A percentile compares a stretch with the other conserved stretches of the same genome.
These are phyloP conservation scores for Malus sylvestris DNA, from an alignment of 306 rosid genomes.

Conservation along the genomic window DNA sequence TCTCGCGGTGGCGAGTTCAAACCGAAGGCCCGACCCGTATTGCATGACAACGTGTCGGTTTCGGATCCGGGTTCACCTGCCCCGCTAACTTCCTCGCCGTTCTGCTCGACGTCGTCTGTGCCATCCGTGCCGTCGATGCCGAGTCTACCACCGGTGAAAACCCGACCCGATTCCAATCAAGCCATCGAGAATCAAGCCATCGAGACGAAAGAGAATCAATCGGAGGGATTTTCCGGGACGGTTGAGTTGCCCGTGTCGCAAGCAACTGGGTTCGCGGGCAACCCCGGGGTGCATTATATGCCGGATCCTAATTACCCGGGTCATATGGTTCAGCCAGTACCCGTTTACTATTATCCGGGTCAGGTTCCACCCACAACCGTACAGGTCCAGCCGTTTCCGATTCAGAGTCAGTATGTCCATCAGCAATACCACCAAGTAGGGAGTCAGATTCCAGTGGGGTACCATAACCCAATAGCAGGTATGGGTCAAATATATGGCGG, in stretches of 20 bases:
- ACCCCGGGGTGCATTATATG: conserved; percentile 31
- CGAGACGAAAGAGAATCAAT: conserved; percentile 28
- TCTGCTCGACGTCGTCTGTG: conserved; percentile 54
- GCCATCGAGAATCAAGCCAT: conserved; percentile 22
- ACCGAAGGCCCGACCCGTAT: conserved; percentile 21
- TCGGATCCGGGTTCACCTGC: conserved; percentile 88
- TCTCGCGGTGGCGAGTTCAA: conserved; percentile 31
- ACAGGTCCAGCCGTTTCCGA: conserved; percentile 38
- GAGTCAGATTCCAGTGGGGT: conserved; percentile 50
- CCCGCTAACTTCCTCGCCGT: conserved; percentile 45
- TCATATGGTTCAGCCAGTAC: conserved; percentile 33
- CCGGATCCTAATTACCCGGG: conserved; percentile 33
- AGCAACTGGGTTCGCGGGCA: conserved; percentile 19
- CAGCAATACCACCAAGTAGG: conserved; percentile 36
- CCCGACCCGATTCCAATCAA: conserved; percentile 38
- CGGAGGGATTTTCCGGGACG: conserved; percentile 19
- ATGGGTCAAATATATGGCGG: conserved; percentile 47
- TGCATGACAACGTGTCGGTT: conserved; percentile 40
- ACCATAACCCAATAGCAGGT: conserved; percentile 39
- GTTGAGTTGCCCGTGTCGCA: conserved; percentile 19
- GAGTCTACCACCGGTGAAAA: conserved; percentile 75
- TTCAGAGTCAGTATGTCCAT: conserved; percentile 39
- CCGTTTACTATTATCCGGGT: conserved; percentile 44
- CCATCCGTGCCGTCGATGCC: conserved; percentile 41
- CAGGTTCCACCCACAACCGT: conserved; percentile 28